Evolutionary conservation across 129 eudicot genomes (phyloP), one percentile per base, ranked within the genome.

Genomic region (Artemisia tridentata): DNA sequence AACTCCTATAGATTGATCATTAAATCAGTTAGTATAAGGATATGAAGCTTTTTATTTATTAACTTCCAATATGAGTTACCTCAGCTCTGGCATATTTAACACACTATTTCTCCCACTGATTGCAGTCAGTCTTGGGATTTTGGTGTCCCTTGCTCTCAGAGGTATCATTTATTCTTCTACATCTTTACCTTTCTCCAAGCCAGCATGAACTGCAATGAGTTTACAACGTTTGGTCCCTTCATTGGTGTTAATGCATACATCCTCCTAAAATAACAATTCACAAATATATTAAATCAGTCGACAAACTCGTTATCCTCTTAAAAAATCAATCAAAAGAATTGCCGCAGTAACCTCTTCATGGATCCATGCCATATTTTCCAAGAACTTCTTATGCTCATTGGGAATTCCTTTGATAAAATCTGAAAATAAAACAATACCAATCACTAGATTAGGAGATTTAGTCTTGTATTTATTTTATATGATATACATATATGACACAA

Each of bases 121-220:
- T 57, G 88, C 81, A 74, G 75, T 90, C 19, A 87, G 83, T 75
- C 80, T 87, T n/a, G 95, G 87, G 49, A 92, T 80, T 27, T 82
- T 75, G 1, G 95, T 83, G 81, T 92, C 90, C 80, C 83, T 89
- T 31, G 83, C 82, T 72, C 84, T 92, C 56, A 92, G 72, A 79
- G 69, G 62, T 41, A 77, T 78, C 15, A 89, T 82, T 78, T 89
- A 96, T 49, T 83, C 87, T 47, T 65, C 81, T 14, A 92, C 83
- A 23, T 86, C 79, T 78, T 81, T 83, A 52, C 84, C 81, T 72
- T 79, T 82, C 82, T 75, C 95, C 83, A 92, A 84, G 52, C 98
- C 96, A 48, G 86, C 96, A 76, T 87, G 98, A 20, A 92, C 98
- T 38, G 95, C 98, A 0, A 92, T 83, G 75, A 92, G 60, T 71